Evolutionary conservation across 257 asterid genomes (phyloP).

Genomic region (Voacanga thouarsii): DNA sequence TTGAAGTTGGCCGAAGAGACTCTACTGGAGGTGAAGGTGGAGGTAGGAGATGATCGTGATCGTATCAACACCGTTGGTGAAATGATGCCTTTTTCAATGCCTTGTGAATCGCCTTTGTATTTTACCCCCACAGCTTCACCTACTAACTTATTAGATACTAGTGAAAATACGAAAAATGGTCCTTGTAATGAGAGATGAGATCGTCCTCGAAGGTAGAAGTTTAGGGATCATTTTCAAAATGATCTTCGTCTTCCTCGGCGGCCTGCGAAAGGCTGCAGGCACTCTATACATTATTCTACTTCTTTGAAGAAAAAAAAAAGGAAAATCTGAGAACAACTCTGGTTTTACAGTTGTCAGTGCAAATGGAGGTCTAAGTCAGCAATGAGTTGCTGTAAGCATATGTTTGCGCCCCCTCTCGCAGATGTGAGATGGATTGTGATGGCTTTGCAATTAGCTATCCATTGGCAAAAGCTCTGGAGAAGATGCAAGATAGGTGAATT

Average conservation of each 20-base stretch:
- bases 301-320: too few relatives aligned
- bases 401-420: too few relatives aligned
- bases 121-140: conserved; percentile 33
- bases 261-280: not conserved
- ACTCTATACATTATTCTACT: not conserved
- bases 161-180: not conserved
- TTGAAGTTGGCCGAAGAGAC: conserved; percentile 1
- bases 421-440: too few relatives aligned
- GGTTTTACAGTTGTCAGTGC: too few relatives aligned
- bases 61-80: not conserved
- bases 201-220: not conserved
- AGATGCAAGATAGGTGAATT: too few relatives aligned
- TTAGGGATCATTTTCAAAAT: not conserved
- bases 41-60: not conserved
- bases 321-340: too few relatives aligned
- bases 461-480: too few relatives aligned
- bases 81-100: conserved; percentile 23
- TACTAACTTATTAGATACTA: not conserved
- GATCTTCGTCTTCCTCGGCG: not conserved
- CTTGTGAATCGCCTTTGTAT: conserved; percentile 25
- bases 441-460: too few relatives aligned
- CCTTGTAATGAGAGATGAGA: not conserved
- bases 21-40: not conserved
- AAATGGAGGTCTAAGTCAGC: too few relatives aligned
- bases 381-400: too few relatives aligned